Percentiles rank a stretch among this genome's conserved stretches.
Evolutionary conservation across 2,329 filamentous ascomycete genomes (phyloP).

Genomic region (Cercospora sp.): DNA sequence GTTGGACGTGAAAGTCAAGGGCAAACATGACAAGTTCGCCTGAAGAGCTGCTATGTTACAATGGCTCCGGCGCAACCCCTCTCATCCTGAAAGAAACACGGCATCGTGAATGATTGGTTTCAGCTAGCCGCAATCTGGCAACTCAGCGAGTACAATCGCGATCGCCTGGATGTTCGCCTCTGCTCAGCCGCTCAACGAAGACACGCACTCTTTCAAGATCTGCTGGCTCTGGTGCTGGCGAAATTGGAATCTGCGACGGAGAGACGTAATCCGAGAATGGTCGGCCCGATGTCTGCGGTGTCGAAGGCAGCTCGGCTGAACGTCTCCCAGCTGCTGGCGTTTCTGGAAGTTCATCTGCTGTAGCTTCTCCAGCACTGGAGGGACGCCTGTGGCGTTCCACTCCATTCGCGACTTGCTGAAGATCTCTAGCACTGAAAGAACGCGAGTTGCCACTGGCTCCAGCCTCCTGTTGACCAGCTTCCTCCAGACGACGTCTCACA

Average conservation of each 20-base stretch:
- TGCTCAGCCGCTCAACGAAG: neutral
- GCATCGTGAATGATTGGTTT: no score
- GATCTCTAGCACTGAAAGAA: neutral
- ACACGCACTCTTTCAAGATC: neutral
- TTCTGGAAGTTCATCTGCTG: neutral
- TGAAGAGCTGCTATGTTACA: slow-evolving; percentile 24
- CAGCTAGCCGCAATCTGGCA: neutral
- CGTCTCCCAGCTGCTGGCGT: neutral
- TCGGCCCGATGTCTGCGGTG: neutral
- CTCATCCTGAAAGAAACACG: neutral
- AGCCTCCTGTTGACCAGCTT: neutral
- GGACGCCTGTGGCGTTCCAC: neutral
- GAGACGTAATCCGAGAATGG: neutral
- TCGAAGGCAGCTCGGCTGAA: neutral
- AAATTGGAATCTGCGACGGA: neutral
- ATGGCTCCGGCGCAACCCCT: neutral
- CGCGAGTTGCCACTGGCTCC: neutral
- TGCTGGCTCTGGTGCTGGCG: neutral
- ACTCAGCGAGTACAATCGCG: neutral
- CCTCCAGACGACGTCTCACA: neutral
- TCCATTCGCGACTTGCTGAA: neutral
- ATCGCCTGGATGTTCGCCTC: neutral
- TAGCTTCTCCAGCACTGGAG: neutral
- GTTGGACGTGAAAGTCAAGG: slow-evolving; percentile 84
- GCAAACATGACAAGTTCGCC: slow-evolving; percentile 84